Evolutionary conservation across 148 eudicot species (phyloP).

Genomic region (Dianthus caryophyllus): DNA sequence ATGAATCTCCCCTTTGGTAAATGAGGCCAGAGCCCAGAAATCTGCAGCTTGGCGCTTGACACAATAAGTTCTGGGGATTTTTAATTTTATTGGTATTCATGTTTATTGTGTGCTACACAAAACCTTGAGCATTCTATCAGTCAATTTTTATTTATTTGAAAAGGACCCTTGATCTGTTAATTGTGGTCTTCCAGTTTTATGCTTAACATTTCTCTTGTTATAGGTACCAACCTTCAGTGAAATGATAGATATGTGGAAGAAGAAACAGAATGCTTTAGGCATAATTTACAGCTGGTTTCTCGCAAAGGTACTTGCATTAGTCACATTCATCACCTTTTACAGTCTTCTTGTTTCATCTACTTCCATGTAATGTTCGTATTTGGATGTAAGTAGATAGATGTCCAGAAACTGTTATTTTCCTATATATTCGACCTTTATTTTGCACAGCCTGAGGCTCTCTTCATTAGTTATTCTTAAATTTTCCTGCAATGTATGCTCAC

Average conservation of each 20-base stretch:
- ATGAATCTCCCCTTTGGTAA: background rate
- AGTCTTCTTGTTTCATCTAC: background rate
- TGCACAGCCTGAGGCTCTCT: background rate
- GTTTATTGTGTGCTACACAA: background rate
- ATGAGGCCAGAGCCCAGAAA: background rate
- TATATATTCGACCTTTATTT: background rate
- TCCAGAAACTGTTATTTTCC: background rate
- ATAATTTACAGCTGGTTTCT: constrained; percentile 97
- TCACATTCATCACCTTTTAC: background rate
- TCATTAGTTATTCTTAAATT: background rate
- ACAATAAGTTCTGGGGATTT: background rate
- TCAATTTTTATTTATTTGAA: background rate
- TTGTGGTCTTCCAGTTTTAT: background rate
- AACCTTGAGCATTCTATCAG: background rate
- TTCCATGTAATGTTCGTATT: background rate
- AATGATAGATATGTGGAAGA: constrained; percentile 93
- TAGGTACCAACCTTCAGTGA: constrained; percentile 85
- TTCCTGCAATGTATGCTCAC: background rate
- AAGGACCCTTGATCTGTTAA: background rate
- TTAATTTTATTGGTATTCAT: background rate
- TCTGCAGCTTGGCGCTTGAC: background rate
- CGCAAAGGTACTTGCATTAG: constrained; percentile 61
- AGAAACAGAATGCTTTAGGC: constrained; percentile 76
- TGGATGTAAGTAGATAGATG: too few relatives aligned
- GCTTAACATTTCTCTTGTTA: constrained; percentile 8